Percentiles rank a stretch among this genome's conserved stretches.
These are phyloP conservation scores for Scleroderma bovista DNA, from an alignment of 768 basidiomycete species.

Conservation along the genomic window DNA sequence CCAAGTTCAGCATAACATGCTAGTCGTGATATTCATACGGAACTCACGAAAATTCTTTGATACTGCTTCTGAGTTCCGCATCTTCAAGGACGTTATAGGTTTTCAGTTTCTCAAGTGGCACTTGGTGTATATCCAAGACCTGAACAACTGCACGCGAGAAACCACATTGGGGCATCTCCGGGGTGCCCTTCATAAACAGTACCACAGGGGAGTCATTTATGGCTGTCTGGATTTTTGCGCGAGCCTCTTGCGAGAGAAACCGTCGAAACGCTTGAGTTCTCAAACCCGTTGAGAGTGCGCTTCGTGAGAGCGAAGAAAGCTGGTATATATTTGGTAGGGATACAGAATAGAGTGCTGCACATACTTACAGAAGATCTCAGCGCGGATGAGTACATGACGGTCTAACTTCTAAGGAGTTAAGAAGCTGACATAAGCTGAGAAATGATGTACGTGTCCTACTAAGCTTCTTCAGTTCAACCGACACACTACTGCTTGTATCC, in stretches of 20 bases:
- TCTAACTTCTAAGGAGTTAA: no score
- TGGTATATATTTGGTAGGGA: neutral
- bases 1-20: neutral
- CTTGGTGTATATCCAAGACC: slow-evolving; percentile 79
- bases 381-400: neutral
- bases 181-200: slow-evolving; percentile 98
- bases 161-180: slow-evolving; percentile 81
- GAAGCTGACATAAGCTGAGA: no score
- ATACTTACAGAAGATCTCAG: neutral
- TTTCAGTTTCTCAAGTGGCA: slow-evolving; percentile 74
- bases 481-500: no score
- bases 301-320: slow-evolving; percentile 7
- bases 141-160: slow-evolving; percentile 95
- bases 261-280: slow-evolving; percentile 28
- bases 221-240: slow-evolving; percentile 64
- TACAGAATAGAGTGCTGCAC: neutral
- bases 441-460: no score
- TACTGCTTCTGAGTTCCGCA: slow-evolving; percentile 70
- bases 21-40: neutral
- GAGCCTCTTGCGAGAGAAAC: slow-evolving; percentile 57
- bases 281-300: slow-evolving; percentile 2
- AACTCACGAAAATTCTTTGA: slow-evolving; percentile 98
- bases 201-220: slow-evolving; percentile 77
- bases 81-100: slow-evolving; percentile 91
- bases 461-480: no score